Conservation (phyloP, 805 yeast species). For the Hyphopichia homilentoma region DNA sequence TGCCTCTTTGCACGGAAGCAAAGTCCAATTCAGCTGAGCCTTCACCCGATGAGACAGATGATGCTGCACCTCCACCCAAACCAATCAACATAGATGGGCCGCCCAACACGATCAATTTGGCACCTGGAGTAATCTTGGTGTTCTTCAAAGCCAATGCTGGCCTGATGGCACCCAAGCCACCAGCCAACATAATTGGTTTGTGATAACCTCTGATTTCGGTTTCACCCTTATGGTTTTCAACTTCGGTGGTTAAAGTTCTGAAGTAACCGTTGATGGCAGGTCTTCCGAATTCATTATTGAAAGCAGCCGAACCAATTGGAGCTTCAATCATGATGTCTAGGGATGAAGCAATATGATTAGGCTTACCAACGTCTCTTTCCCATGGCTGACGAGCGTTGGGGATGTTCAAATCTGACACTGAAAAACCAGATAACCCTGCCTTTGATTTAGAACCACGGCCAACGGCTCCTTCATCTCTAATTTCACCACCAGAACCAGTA, state of each 20-base stretch:
- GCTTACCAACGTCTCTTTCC: conserved; percentile 90
- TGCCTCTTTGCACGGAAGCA: conserved; percentile 98
- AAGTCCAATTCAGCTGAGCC: conserved; percentile 95
- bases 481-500: conserved; percentile 99
- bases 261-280: conserved; percentile 97
- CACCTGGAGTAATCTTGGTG: conserved; percentile 84
- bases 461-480: conserved; percentile 99
- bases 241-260: conserved; percentile 86
- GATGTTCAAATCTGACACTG: conserved; percentile 85
- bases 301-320: conserved; percentile 96
- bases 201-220: conserved; percentile 91
- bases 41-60: conserved; percentile 93
- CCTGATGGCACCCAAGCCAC: conserved; percentile 97
- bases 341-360: conserved; percentile 88
- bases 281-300: conserved; percentile 97
- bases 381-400: conserved; percentile 90
- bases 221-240: conserved; percentile 56
- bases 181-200: conserved; percentile 98
- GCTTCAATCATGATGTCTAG: conserved; percentile 96
- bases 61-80: conserved; percentile 99
- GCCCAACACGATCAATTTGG: conserved; percentile 89
- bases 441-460: conserved; percentile 97
- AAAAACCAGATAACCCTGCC: conserved; percentile 92
- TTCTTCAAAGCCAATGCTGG: conserved; percentile 90
- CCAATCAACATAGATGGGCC: conserved; percentile 98